Base-by-base conservation (phyloP, 1,284 basidiomycete genomes). In the Cystobasidium slooffiae region DNA sequence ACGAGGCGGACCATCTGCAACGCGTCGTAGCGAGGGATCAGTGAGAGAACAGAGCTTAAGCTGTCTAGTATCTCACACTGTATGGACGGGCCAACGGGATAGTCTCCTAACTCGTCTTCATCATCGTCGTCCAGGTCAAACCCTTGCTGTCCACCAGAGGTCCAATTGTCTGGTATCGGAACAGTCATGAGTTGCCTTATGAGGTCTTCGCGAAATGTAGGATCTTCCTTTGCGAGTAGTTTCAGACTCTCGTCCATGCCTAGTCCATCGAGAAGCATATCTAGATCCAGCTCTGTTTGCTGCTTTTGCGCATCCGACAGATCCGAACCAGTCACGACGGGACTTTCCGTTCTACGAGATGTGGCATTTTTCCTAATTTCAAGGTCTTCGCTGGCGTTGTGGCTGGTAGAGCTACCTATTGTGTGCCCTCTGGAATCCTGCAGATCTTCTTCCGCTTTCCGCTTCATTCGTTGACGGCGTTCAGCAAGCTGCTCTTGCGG, bases 211-310 rank as follows among this genome's bases (percentile, higher is more conserved):
- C 58, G 59, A 16, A 72, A 52, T 20, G 18, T 18, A 12, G 47
- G 44, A 44, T 72, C 59, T 7, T 53, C 18, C 37, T 41, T 53
- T 3, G 61, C 61, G 22, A 58, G 47, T 46, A 39, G n/a, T 10
- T 46, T 62, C n/a, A 72, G 6, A 31, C 41, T 46, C 18, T 72
- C 69, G 31, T 62, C 59, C 37, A 72, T 53, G 22, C 43, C 69
- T 14, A 72, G 47, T 18, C 69, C 59, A 18, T 64, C 61, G 5
- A 72, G 52, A 9, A 72, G 68, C 68, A 70, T 70, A 31, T 58
- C 68, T 22, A 70, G 46, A 41, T 68, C 66, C 39, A 46, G 44
- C 58, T 49, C 51, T 41, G 55, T 16, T 39, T 18, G 12, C 51
- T 68, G 53, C 39, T 14, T 12, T 47, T 6, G 16, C 37, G 59